phyloP scores from a whole-genome alignment of 2,329 filamentous ascomycete genomes.

The Diaporthe amygdali region DNA sequence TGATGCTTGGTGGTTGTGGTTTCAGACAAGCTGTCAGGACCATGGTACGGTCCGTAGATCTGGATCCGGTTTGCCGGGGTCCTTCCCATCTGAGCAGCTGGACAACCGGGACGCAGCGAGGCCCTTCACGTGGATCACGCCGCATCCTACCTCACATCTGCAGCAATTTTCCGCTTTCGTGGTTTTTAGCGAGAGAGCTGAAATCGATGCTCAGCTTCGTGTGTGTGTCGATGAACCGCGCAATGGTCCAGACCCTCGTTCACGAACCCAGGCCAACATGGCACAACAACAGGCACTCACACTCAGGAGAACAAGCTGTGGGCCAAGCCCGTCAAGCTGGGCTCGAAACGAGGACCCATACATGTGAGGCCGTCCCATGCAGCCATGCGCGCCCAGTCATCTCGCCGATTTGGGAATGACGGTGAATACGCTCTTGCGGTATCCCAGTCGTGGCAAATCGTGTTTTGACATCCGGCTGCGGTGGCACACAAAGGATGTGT shows the following conservation, averaged over 20 bases:
- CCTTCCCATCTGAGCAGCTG: background rate
- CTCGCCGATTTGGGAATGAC: background rate
- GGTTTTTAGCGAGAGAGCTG: background rate
- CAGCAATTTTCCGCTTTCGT: background rate
- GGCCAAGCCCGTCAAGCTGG: background rate
- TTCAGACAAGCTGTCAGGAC: constrained; percentile 1
- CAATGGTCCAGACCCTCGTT: background rate
- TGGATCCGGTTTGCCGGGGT: background rate
- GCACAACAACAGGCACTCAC: background rate
- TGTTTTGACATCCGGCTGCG: background rate
- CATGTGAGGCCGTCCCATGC: constrained; percentile 5
- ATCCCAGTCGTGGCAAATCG: background rate
- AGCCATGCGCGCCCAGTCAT: background rate
- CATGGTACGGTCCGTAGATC: constrained; percentile 1
- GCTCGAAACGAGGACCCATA: constrained; percentile 3
- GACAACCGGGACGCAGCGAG: background rate
- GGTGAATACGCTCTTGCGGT: background rate
- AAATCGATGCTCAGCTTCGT: background rate
- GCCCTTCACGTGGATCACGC: background rate
- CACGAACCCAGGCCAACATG: background rate
- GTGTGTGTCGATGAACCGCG: constrained; percentile 4
- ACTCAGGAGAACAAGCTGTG: background rate
- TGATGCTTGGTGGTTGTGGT: background rate
- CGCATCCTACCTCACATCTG: background rate
- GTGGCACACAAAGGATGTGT: background rate